Percentiles rank a stretch among this genome's conserved stretches.
Evolutionary conservation across 352 stramenopile genomes (phyloP).

Genomic region (Pythium rishiriense): DNA sequence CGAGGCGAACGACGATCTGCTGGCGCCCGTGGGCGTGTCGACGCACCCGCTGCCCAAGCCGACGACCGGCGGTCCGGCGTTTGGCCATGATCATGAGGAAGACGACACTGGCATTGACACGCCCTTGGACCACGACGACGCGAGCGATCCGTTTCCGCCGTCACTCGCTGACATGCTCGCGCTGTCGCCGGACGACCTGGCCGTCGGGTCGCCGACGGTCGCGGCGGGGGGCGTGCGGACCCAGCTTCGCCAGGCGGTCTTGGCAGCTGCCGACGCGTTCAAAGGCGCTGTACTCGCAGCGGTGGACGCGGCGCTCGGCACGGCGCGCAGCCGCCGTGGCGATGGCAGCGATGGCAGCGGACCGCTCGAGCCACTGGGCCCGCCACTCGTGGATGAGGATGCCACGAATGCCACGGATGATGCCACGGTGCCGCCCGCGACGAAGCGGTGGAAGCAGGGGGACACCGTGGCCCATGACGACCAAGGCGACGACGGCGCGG

Average conservation of each 20-base stretch:
- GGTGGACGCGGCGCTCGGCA: not conserved
- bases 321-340: too few relatives aligned
- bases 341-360: too few relatives aligned
- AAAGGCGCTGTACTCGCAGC: not conserved
- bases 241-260: not conserved
- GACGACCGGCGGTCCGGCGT: not conserved
- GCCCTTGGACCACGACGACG: not conserved
- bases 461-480: not conserved
- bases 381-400: not conserved
- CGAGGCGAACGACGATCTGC: constrained; percentile 25
- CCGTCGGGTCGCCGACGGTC: constrained; percentile 1
- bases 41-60: constrained; percentile 15
- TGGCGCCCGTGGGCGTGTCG: constrained; percentile 14
- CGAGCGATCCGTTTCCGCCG: not conserved
- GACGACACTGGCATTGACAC: not conserved
- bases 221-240: not conserved
- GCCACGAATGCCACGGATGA: too few relatives aligned
- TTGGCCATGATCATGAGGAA: not conserved
- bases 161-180: constrained; percentile 4
- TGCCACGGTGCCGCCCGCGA: too few relatives aligned
- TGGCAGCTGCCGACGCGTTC: not conserved
- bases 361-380: not conserved
- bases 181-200: constrained; percentile 11
- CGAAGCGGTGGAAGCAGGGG: not conserved
- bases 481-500: not conserved